phyloP scores from a whole-genome alignment of 2,329 filamentous ascomycete species.

The Microdochium bolleyi region DNA sequence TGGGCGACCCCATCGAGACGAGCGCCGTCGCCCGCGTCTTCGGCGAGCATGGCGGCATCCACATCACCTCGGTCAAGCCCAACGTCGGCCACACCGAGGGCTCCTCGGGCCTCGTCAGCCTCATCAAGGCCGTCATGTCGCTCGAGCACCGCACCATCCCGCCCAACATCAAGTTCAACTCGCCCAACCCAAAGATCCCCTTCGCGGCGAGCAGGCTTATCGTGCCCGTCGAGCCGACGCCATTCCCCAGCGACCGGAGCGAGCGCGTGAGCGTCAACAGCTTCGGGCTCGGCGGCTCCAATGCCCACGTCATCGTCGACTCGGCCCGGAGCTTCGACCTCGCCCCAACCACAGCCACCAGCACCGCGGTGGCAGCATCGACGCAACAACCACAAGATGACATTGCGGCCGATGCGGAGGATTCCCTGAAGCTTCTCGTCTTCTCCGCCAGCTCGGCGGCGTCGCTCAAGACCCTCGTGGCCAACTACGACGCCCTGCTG shows the following conservation, averaged over 20 bases:
- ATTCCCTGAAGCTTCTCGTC: background rate
- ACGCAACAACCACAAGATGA: background rate
- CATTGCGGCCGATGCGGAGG: background rate
- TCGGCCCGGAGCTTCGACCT: background rate
- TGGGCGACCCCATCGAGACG: background rate
- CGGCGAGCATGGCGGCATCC: background rate
- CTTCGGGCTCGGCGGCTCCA: background rate
- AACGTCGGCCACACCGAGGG: slow-evolving; percentile 1
- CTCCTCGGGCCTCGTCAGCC: background rate
- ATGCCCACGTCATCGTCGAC: background rate
- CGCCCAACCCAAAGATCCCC: background rate
- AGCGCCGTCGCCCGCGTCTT: background rate
- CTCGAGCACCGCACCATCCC: background rate
- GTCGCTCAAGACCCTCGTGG: background rate
- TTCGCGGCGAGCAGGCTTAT: background rate
- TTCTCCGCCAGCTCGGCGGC: background rate
- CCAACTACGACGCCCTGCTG: background rate
- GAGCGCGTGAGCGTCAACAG: background rate
- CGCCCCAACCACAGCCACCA: background rate
- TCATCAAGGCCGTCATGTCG: background rate
- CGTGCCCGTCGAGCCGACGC: background rate
- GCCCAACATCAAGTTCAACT: slow-evolving; percentile 1
- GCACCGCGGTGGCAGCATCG: background rate
- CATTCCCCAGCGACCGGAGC: background rate
- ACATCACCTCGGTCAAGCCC: background rate